These are phyloP conservation scores for Aegilops umbellulata DNA, from an alignment of 176 grass and related monocot genomes.

Conservation along the genomic window DNA sequence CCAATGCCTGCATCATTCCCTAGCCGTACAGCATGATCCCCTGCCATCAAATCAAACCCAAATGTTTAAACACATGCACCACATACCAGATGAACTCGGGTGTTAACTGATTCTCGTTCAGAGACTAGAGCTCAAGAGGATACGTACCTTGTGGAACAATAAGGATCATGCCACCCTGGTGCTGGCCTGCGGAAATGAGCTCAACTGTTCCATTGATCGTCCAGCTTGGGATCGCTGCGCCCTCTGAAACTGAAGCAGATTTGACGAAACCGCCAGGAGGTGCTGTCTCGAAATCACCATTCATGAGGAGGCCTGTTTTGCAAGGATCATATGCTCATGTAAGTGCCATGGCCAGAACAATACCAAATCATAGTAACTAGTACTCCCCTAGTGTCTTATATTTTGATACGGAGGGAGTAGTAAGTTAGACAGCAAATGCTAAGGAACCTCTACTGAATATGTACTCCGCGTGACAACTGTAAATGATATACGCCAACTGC, in stretches of 20 bases:
- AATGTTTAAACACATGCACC: neutral
- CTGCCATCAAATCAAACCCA: conserved; percentile 39
- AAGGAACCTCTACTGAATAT: neutral
- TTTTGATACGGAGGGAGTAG: too few relatives aligned
- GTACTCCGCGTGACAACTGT: neutral
- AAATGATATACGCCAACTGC: neutral
- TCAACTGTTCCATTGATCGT: conserved; percentile 94
- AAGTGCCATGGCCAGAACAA: neutral
- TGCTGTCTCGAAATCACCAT: conserved; percentile 83
- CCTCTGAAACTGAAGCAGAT: conserved; percentile 57
- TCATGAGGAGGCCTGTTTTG: conserved; percentile 72
- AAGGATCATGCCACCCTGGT: conserved; percentile 97
- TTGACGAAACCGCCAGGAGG: conserved; percentile 69
- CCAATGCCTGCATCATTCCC: conserved; percentile 88
- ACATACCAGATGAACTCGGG: neutral
- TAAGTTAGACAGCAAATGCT: neutral
- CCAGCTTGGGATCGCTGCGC: conserved; percentile 70
- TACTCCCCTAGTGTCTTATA: too few relatives aligned
- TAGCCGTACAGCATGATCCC: conserved; percentile 74
- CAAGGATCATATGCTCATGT: neutral
- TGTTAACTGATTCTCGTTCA: neutral
- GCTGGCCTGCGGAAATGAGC: conserved; percentile 80
- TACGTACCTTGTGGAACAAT: conserved; percentile 86
- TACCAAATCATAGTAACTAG: neutral
- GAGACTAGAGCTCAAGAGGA: neutral